Percentiles rank a stretch among this genome's conserved stretches.
phyloP scores from a whole-genome alignment of 1,139 yeast genomes.

The Sugiyamaella novakii region DNA sequence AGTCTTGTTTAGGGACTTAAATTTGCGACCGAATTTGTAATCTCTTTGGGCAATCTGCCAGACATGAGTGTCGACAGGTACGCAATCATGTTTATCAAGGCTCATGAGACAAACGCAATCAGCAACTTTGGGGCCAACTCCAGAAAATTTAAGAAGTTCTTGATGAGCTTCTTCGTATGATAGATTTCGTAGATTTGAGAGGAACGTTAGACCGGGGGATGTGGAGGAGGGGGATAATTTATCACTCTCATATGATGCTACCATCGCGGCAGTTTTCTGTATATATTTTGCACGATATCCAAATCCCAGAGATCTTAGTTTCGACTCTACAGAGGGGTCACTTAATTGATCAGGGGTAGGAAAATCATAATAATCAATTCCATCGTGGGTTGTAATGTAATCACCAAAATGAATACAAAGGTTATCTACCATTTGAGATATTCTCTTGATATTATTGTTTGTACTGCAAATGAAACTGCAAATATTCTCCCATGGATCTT shows the following conservation, averaged over 20 bases:
- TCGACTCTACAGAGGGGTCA: conserved; percentile 45
- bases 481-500: conserved; percentile 96
- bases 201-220: conserved; percentile 31
- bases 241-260: conserved; percentile 30
- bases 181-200: conserved; percentile 45
- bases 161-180: conserved; percentile 63
- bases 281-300: conserved; percentile 94
- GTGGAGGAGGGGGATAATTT: too few relatives aligned
- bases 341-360: conserved; percentile 65
- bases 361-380: conserved; percentile 65
- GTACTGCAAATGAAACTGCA: conserved; percentile 91
- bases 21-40: conserved; percentile 56
- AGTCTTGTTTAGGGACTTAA: conserved; percentile 55
- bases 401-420: conserved; percentile 74
- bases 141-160: conserved; percentile 66
- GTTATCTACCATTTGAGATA: conserved; percentile 88
- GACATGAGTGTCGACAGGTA: conserved; percentile 97
- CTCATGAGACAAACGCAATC: conserved; percentile 95
- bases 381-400: conserved; percentile 57
- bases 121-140: conserved; percentile 98
- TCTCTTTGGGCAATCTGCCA: conserved; percentile 86
- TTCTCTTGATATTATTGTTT: conserved; percentile 92
- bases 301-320: conserved; percentile 65
- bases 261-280: conserved; percentile 66
- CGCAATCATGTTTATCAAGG: conserved; percentile 80